Conservation (phyloP, 2,329 filamentous ascomycete species). For the Metarhizium brunneum region DNA sequence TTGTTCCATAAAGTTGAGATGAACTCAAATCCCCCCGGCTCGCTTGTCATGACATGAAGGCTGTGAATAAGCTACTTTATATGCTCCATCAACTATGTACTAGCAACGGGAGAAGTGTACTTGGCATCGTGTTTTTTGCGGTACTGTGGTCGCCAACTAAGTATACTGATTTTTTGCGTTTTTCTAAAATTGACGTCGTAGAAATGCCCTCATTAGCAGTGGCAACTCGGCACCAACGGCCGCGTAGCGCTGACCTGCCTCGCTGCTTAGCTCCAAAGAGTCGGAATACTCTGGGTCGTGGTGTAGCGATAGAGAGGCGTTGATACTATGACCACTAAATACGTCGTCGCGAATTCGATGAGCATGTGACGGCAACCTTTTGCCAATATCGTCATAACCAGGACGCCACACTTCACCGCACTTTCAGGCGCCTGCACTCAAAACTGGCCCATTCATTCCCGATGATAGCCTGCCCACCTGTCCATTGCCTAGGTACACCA, state of each 20-base stretch:
- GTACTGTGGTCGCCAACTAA: too few relatives aligned
- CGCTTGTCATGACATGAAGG: not conserved
- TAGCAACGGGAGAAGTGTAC: too few relatives aligned
- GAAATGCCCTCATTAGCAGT: not conserved
- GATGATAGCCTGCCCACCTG: not conserved
- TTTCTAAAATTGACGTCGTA: too few relatives aligned
- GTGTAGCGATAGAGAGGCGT: not conserved
- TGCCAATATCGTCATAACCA: not conserved
- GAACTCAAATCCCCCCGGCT: conserved; percentile 1
- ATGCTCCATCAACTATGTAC: too few relatives aligned
- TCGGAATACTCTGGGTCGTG: not conserved
- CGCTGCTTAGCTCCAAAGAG: not conserved
- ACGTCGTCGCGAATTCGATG: not conserved
- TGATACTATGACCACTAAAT: not conserved
- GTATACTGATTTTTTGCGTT: too few relatives aligned
- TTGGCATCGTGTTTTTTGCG: too few relatives aligned
- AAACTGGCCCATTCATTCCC: not conserved
- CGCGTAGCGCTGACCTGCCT: not conserved
- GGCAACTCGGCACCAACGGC: not conserved
- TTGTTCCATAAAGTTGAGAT: not conserved
- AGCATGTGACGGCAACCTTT: not conserved
- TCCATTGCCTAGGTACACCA: not conserved
- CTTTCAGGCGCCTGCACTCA: not conserved
- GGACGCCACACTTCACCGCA: conserved; percentile 3
- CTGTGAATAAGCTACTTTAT: too few relatives aligned